Base-by-base conservation (phyloP, 2,329 filamentous ascomycete genomes). In the Clarireedia hainanense region DNA sequence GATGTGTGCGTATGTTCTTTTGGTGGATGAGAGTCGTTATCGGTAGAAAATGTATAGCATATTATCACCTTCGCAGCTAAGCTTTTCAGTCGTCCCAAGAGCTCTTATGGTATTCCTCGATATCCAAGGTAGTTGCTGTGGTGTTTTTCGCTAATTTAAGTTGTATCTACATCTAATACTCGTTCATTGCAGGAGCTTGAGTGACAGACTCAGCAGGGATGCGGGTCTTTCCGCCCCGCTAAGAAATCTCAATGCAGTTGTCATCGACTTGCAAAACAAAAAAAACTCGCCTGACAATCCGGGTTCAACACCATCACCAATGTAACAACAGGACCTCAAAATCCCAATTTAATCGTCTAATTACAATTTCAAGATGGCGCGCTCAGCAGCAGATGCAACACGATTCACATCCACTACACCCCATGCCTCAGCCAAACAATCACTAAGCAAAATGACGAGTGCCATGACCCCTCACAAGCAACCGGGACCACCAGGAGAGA, bases 321-420 rank as follows among this genome's bases (percentile, higher is more conserved):
- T 64, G 60, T 64, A 62, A 63, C 42, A 45, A 53, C 49, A 58
- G 39, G 45, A 30, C 30, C 20, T 51, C 30, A 45, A 39, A 39
- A 30, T 30, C 47, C 14, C 20, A 3, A 17, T 30, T 40, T 24
- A 39, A 39, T 39, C 40, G 30, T 26, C 17, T 23, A 14, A 42
- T 49, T 24, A 26, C 12, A 34, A 42, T 39, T 34, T 39, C 57
- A 60, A 54, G 26, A 75, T 74, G 61, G 79, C 86, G 58, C 85
- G 86, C 69, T 88, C 83, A 73, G 84, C 88, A 69, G 82, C 81
- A 65, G 88, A 91, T 70, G 88, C 89, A 63, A 94, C 89, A 66
- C 85, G 88, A 68, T 94, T 88, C 72, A 88, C 85, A 15, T 75
- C 83, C 26, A 86, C 83, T 17, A 82, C 79, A 58, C 84, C 84